Evolutionary conservation across 2,329 filamentous ascomycete genomes (phyloP).

Genomic region (Xylariaceae sp.): DNA sequence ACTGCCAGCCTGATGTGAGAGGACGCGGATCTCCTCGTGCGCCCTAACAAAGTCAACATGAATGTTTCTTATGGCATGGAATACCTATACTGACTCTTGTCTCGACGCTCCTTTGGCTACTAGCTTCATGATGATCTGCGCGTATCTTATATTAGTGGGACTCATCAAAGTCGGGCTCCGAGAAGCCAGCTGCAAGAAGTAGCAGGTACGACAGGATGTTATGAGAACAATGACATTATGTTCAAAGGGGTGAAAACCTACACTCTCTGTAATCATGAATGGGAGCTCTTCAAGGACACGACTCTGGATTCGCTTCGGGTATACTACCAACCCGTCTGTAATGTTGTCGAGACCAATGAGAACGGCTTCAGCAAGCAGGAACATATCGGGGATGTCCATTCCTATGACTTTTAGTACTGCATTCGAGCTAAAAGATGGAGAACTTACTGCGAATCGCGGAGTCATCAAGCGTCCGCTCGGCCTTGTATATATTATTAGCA

Average conservation of each 20-base stretch:
- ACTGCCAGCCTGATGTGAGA: conserved; percentile 67
- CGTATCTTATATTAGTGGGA: not conserved
- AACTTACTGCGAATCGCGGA: conserved; percentile 54
- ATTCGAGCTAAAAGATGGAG: not conserved
- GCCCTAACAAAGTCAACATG: conserved; percentile 36
- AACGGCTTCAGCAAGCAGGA: conserved; percentile 64
- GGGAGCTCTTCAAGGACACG: conserved; percentile 63
- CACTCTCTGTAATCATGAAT: conserved; percentile 63
- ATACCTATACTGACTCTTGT: conserved; percentile 20
- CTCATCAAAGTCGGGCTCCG: not conserved
- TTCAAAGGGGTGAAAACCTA: conserved; percentile 2
- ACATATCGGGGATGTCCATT: conserved; percentile 35
- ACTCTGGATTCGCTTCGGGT: conserved; percentile 64
- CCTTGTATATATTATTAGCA: conserved; percentile 4
- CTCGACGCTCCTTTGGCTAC: conserved; percentile 26
- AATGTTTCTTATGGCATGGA: not conserved
- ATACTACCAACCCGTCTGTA: conserved; percentile 65
- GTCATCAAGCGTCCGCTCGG: conserved; percentile 64
- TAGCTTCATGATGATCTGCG: conserved; percentile 28
- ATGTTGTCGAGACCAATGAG: conserved; percentile 64
- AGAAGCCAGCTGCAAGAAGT: not conserved
- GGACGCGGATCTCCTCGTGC: conserved; percentile 80
- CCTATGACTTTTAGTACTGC: conserved; percentile 4
- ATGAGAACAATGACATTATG: not conserved
- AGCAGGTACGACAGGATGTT: conserved; percentile 1